phyloP scores from a whole-genome alignment of 345 rosid genomes.

The Eucalyptus camaldulensis region DNA sequence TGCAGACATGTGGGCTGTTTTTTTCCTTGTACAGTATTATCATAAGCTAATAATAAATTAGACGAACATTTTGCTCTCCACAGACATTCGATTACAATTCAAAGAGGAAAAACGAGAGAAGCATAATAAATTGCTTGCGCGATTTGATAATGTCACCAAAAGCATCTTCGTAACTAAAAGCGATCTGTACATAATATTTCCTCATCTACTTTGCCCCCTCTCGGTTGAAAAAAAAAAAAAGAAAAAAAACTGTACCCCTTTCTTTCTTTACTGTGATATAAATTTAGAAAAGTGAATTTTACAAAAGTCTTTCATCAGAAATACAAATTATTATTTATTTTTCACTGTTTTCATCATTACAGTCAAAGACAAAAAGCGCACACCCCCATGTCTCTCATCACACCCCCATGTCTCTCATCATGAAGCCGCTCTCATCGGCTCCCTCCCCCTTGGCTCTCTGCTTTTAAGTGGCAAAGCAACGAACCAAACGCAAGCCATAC shows the following conservation, averaged over 20 bases:
- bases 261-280: neutral
- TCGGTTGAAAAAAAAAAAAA: no score
- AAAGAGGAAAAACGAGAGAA: neutral
- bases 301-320: neutral
- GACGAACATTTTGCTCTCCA: neutral
- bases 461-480: neutral
- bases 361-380: neutral
- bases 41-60: neutral
- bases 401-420: neutral
- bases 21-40: rapidly evolving
- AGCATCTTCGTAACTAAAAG: neutral
- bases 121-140: neutral
- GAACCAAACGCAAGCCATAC: neutral
- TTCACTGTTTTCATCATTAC: neutral
- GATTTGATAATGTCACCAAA: neutral
- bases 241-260: no score
- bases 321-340: neutral
- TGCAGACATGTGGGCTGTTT: neutral
- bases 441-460: neutral
- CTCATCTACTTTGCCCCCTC: neutral
- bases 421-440: neutral
- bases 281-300: neutral
- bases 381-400: neutral
- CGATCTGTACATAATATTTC: neutral
- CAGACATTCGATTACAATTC: neutral